Evolutionary conservation across 495 filamentous ascomycete genomes (phyloP).

Genomic region (Neurospora sp.): DNA sequence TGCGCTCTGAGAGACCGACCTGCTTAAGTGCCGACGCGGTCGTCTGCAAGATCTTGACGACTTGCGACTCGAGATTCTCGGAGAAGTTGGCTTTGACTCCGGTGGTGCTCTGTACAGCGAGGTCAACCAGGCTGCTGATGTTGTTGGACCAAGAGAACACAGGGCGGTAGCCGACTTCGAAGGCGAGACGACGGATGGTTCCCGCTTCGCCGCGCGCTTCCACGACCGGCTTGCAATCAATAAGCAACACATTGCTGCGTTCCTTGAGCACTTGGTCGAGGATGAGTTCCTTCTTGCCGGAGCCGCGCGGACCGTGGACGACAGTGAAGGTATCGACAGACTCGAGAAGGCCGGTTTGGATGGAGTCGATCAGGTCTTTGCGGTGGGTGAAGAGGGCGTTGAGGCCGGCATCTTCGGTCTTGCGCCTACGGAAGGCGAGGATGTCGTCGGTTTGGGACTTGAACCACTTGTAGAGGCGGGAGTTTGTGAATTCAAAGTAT

Average conservation of each 20-base stretch:
- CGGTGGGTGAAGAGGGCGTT: constrained; percentile 83
- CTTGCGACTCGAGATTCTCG: constrained; percentile 83
- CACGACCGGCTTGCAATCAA: constrained; percentile 90
- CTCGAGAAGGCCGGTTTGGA: constrained; percentile 80
- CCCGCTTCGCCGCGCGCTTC: constrained; percentile 86
- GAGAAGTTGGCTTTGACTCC: constrained; percentile 92
- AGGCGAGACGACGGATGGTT: constrained; percentile 72
- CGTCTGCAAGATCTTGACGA: constrained; percentile 86
- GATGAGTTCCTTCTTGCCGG: constrained; percentile 81
- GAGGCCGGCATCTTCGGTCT: constrained; percentile 58
- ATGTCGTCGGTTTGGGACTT: constrained; percentile 67
- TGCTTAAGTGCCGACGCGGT: constrained; percentile 70
- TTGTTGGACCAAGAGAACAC: constrained; percentile 96
- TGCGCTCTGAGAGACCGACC: constrained; percentile 58
- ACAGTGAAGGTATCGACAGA: constrained; percentile 88
- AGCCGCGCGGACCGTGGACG: constrained; percentile 83
- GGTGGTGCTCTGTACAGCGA: constrained; percentile 87
- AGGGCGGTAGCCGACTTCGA: constrained; percentile 82
- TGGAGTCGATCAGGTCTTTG: constrained; percentile 64
- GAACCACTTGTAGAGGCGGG: constrained; percentile 65
- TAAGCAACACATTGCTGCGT: constrained; percentile 68
- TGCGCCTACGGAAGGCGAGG: constrained; percentile 38
- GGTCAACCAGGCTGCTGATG: constrained; percentile 80
- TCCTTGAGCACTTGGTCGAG: constrained; percentile 72
- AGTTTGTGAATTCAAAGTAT: constrained; percentile 63